phyloP scores from a whole-genome alignment of 2,329 filamentous ascomycete species.

The Botryotinia globosa region DNA sequence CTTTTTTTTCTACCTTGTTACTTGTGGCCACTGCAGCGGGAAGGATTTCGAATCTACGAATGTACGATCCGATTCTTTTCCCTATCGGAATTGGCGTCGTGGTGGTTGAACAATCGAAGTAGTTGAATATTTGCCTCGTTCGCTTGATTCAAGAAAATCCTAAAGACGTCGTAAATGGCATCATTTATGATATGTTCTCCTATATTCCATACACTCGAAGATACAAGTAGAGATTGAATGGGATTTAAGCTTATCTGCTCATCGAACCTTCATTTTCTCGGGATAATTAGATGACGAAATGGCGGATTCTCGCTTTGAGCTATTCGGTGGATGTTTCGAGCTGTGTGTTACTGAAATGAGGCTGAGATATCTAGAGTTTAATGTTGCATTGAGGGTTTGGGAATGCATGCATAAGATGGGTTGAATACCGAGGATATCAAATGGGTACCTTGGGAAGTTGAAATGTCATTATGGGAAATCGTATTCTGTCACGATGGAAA shows the following conservation, averaged over 20 bases:
- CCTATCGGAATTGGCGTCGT: background rate
- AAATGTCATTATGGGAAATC: background rate
- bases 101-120: background rate
- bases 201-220: background rate
- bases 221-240: background rate
- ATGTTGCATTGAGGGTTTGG: background rate
- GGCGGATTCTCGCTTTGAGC: background rate
- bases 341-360: background rate
- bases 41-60: background rate
- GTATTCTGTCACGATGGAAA: background rate
- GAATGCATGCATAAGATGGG: background rate
- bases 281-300: background rate
- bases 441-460: background rate
- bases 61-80: background rate
- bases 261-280: background rate
- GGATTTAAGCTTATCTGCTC: background rate
- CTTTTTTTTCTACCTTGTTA: background rate
- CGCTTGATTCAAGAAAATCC: background rate
- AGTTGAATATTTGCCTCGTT: background rate
- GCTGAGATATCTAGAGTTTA: background rate
- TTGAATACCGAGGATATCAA: background rate
- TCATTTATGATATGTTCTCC: background rate
- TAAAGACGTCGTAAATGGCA: background rate
- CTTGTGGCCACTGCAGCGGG: background rate
- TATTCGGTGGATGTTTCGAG: background rate